Base-by-base conservation (phyloP, 1,139 yeast species). In the Tardiomyces depauwii region DNA sequence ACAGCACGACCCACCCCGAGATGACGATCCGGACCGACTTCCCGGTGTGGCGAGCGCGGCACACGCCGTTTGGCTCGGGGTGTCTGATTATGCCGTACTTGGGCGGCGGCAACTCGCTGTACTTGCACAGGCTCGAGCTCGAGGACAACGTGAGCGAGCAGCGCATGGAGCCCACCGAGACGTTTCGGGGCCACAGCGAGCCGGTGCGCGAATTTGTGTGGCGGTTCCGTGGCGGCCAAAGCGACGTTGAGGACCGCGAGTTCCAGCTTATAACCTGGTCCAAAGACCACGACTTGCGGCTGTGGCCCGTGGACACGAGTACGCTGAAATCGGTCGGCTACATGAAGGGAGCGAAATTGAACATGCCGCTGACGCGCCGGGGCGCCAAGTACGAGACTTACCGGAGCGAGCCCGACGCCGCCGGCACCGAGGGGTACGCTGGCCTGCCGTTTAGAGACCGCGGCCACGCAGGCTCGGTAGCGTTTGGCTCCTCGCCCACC, bases 191-290 rank as follows among this genome's bases (percentile, higher is more conserved):
- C 0, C 97, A 91, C 59, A 71, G 76, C 1, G 95, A 85, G 44
- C 84, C 91, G 1, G 81, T 89, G 18, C 81, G 82, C 43, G 97
- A 89, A 59, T 87, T 88, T 60, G 69, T 89, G 2, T 89, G 96
- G 96, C 70, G 96, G 54, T 68, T 78, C 9, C 68, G 86, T 46
- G 71, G 78, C 47, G 57, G 70, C 0, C 51, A 67, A 53, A 50
- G 58, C 7, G 73, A 72, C 16, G 68, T 65, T 7, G 81, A 78
- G 54, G 88, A 88, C 67, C 71, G 88, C 47, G 95, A 87, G 51
- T 88, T 76, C 58, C 96, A 89, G 60, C 64, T 91, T 45, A 93
- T 91, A 0, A 86, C 98, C 0, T 91, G 97, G 96, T 82, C 95
- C 0, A 80, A 85, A 51, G 98, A 91, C 59, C 77, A 80, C 54